Conservation (phyloP, 768 basidiomycete genomes). For the Lactarius sanguifluus region DNA sequence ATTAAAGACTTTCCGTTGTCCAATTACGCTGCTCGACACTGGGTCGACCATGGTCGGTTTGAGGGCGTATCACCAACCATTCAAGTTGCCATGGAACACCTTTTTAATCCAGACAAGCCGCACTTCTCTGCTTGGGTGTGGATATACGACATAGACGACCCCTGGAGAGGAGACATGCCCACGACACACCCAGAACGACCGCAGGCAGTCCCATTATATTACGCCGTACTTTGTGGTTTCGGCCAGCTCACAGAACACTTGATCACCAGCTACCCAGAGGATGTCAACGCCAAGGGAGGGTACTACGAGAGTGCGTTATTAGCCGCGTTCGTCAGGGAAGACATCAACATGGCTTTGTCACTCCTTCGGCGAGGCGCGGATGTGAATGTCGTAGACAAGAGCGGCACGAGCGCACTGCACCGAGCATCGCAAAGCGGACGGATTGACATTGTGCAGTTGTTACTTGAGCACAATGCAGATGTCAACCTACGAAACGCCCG, state of each 20-base stretch:
- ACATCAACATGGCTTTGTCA: not conserved
- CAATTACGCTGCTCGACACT: slow-evolving; percentile 5
- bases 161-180: not conserved
- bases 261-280: not conserved
- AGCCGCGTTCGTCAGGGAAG: not conserved
- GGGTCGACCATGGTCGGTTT: slow-evolving; percentile 1
- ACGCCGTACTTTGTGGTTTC: not conserved
- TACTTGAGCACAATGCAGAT: slow-evolving; percentile 12
- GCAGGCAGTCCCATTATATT: not conserved
- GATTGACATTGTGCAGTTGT: not conserved
- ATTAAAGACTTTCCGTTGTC: not conserved
- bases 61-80: not conserved
- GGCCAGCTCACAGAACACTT: not conserved
- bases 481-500: not conserved
- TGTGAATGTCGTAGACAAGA: not conserved
- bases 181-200: not conserved
- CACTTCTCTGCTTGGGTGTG: slow-evolving; percentile 5
- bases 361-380: slow-evolving; percentile 8
- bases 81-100: not conserved
- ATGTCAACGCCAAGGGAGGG: not conserved
- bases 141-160: not conserved
- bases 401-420: not conserved
- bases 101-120: not conserved
- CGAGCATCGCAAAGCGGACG: not conserved
- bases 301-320: not conserved